Base-by-base conservation (phyloP, 1,139 yeast genomes). In the Candida sp. region DNA sequence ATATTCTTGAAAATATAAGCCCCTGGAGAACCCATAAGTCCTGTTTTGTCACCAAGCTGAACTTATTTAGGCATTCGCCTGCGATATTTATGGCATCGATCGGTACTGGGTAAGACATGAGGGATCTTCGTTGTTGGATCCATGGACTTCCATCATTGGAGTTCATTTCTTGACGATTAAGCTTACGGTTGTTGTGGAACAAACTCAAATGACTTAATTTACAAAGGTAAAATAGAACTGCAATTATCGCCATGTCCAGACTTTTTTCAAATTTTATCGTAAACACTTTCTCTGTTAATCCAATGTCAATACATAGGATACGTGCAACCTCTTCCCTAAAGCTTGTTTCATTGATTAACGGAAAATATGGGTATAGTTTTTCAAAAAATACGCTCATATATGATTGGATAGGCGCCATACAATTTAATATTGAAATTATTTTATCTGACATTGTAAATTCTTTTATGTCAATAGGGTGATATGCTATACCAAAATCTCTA, bases 21-120 rank as follows among this genome's bases (percentile, higher is more conserved):
- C 79, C 72, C 50, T 79, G 84, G 27, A 81, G 63, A 2, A 76
- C 72, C 2, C 70, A 67, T 36, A 80, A 52, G 7, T 74, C 70
- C 35, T 77, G 72, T 41, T 73, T 63, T 40, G 71, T 60, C 23
- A 70, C 49, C 25, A 66, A 45, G 37, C 66, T 64, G 49, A 70
- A 69, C 42, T 68, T 71, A 39, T 66, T 66, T 44, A 70, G 52
- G 40, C 73, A 68, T 21, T 55, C 51, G 39, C 61, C 64, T 1
- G 73, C 70, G 22, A 62, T 60, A 12, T 56, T 56, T 6, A 61
- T 57, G 2, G 57, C 55, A 35, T 70, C 72, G 5, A 60, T 45
- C 5, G 63, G 55, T 19, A 71, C 55, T 0, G 73, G 68, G 39
- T 63, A 54, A 2, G 48, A 40, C 27, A 60, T 41, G 22, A 67